These are phyloP conservation scores for Colletotrichum chlorophyti DNA, from an alignment of 2,329 filamentous ascomycete species.

Conservation along the genomic window DNA sequence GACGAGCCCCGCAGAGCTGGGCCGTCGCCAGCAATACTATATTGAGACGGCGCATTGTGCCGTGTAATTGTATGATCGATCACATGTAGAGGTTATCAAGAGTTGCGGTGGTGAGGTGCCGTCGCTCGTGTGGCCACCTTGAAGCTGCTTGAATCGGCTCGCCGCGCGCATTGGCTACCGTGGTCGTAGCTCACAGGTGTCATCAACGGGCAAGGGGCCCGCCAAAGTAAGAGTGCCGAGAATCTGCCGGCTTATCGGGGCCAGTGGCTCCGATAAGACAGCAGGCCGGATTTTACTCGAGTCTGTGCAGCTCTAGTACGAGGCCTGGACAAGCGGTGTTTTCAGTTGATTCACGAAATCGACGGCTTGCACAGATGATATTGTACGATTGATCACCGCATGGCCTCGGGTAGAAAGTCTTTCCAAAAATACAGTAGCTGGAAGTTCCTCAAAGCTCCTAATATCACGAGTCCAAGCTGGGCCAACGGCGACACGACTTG, in stretches of 20 bases:
- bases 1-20: slow-evolving; percentile 55
- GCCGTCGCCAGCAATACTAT: slow-evolving; percentile 51
- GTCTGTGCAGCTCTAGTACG: too few relatives aligned
- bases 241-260: slow-evolving; percentile 7
- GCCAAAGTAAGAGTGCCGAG: slow-evolving; percentile 4
- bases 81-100: slow-evolving; percentile 37
- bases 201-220: slow-evolving; percentile 18
- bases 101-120: slow-evolving; percentile 1
- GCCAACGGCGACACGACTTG: too few relatives aligned
- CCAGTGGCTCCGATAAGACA: neutral
- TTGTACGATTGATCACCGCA: too few relatives aligned
- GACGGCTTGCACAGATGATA: too few relatives aligned
- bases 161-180: slow-evolving; percentile 9
- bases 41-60: slow-evolving; percentile 59
- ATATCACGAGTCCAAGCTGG: too few relatives aligned
- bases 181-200: slow-evolving; percentile 28
- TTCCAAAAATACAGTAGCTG: too few relatives aligned
- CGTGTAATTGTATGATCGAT: slow-evolving; percentile 37
- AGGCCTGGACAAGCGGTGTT: too few relatives aligned
- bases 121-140: slow-evolving; percentile 1
- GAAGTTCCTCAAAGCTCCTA: too few relatives aligned
- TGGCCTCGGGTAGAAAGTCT: too few relatives aligned
- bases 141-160: slow-evolving; percentile 1
- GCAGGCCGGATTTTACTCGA: too few relatives aligned
- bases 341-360: too few relatives aligned